Evolutionary conservation across 2,329 filamentous ascomycete genomes (phyloP).

Genomic region (Fusarium buxicola): DNA sequence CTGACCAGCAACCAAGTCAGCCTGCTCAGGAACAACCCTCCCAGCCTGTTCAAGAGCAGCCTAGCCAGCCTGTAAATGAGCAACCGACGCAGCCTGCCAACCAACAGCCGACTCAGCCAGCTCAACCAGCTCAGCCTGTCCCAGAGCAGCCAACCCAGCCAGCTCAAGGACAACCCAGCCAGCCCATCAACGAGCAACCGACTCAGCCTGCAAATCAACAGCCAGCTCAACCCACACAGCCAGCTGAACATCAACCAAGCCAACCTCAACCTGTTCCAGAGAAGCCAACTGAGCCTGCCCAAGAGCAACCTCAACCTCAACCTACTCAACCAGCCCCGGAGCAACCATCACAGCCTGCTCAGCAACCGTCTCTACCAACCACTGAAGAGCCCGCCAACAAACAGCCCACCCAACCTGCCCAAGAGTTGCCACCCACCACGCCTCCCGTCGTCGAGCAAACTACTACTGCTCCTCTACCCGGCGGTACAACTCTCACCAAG

Average conservation of each 20-base stretch:
- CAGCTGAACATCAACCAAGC: too few relatives aligned
- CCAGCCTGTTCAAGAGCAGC: slow-evolving; percentile 18
- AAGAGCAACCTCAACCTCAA: background rate
- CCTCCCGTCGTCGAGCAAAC: slow-evolving; percentile 22
- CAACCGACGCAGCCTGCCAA: slow-evolving; percentile 5
- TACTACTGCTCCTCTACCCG: slow-evolving; percentile 20
- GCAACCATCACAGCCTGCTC: slow-evolving; percentile 13
- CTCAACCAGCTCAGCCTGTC: slow-evolving; percentile 1
- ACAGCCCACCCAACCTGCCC: slow-evolving; percentile 2
- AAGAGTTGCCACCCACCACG: slow-evolving; percentile 18
- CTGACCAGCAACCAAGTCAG: slow-evolving; percentile 9
- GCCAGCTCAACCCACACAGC: background rate
- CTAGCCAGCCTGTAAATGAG: slow-evolving; percentile 10
- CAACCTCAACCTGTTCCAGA: too few relatives aligned
- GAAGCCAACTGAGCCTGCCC: background rate
- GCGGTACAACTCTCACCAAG: slow-evolving; percentile 43
- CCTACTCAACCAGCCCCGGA: slow-evolving; percentile 12
- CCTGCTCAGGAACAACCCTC: slow-evolving; percentile 12
- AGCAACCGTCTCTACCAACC: background rate
- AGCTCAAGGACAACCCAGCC: slow-evolving; percentile 15
- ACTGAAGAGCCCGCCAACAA: background rate
- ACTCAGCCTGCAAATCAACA: slow-evolving; percentile 1
- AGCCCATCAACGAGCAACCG: slow-evolving; percentile 9
- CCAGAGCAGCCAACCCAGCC: slow-evolving; percentile 9
- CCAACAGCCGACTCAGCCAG: slow-evolving; percentile 2